Evolutionary conservation across 140 eudicot species (phyloP), one percentile per base, ranked within the genome.

Genomic region (Bidens hawaiensis): DNA sequence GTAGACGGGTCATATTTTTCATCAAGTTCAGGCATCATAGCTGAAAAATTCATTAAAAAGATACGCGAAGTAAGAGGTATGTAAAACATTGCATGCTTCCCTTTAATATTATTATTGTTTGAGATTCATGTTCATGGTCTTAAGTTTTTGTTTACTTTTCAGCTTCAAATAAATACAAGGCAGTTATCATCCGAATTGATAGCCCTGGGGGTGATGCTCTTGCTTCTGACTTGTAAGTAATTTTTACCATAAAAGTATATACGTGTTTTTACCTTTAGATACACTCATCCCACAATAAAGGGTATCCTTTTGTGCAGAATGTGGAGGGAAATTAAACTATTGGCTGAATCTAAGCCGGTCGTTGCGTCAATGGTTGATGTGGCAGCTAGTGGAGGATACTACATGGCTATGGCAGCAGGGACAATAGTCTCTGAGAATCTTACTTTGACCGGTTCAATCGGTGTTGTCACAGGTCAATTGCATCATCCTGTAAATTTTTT

Each of bases 301-400:
- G 45, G 45, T 68, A 14, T 68, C 18, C 30, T 26, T 28, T 31
- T 81, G 59, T 53, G 63, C 77, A 93, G 99, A 76, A 91, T 91
- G 89, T 91, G 96, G 99, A 80, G 96, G 71, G 99, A 91, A 73
- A 87, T 91, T 57, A 78, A 73, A 64, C 79, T 85, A 40, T 73
- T 91, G 65, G 93, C 95, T 53, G 93, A 76, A 64, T 67, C 83
- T 23, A 85, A 74, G 71, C 99, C 99, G 59, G 96, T 91, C 9
- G 24, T 91, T 55, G 96, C 99, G 64, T 91, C 96, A 27, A 87
- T 91, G 99, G 83, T 71, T 69, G 99, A 91, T 70, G 84, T 91
- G 17, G 95, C 99, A 60, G 96, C 96, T 66, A 91, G 96, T 62
- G 99, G 99, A 72, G 99, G 99, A 78, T 91, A 91, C 57, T 91